Percentiles rank a stretch among this genome's conserved stretches.
phyloP scores from a whole-genome alignment of 2,329 filamentous ascomycete species.

The Emmonsiellopsis sp. region DNA sequence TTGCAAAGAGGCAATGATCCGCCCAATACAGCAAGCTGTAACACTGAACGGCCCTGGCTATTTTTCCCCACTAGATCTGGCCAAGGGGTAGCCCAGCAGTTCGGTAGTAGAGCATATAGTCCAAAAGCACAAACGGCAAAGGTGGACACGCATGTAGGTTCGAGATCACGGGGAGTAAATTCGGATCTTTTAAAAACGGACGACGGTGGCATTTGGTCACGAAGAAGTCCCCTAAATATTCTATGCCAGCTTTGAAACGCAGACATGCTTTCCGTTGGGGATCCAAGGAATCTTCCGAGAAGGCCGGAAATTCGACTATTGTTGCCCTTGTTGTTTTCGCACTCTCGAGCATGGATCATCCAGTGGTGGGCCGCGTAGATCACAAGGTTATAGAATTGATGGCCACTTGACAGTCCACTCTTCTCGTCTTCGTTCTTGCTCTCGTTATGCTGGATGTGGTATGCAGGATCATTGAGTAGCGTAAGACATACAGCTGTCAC shows the following conservation, averaged over 20 bases:
- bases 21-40: not conserved
- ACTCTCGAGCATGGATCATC: not conserved
- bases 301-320: not conserved
- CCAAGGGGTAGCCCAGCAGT: too few species aligned
- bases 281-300: not conserved
- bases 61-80: not conserved
- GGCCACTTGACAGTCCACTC: not conserved
- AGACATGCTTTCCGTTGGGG: not conserved
- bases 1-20: not conserved
- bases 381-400: not conserved
- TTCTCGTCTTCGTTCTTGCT: not conserved
- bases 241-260: not conserved
- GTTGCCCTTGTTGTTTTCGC: not conserved
- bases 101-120: too few species aligned
- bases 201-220: too few species aligned
- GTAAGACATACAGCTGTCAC: not conserved
- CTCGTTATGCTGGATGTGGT: not conserved
- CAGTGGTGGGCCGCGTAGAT: not conserved
- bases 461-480: not conserved
- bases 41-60: not conserved
- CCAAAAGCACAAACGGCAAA: too few species aligned
- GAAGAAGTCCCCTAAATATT: too few species aligned
- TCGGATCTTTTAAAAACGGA: too few species aligned
- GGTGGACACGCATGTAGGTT: too few species aligned
- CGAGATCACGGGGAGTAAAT: too few species aligned